Base-by-base conservation (phyloP, 129 eudicot species). In the Chrysanthemum makinoi region DNA sequence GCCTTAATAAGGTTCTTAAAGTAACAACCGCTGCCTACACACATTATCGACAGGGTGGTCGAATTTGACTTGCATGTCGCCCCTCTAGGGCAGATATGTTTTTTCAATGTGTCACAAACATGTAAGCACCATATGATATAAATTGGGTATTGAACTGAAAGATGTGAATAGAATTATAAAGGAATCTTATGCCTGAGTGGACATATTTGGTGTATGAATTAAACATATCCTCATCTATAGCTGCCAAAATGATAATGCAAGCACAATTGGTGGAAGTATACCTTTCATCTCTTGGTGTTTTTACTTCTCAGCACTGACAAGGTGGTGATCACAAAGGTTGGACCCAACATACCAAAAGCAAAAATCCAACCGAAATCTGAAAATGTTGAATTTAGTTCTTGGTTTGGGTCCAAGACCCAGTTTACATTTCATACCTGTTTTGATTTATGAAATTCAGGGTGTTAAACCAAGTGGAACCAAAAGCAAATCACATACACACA, bases 11-110 rank as follows among this genome's bases (percentile, higher is more conserved):
- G 65, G 20, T 19, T 70, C 17, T 33, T 39, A 18, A 70, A 35
- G 51, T 55, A 44, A 50, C 24, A 43, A 22, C 64, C 28, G 6
- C 50, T 39, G 39, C 35, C 62, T 30, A 33, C 74, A 16, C 33
- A 69, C 74, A n/a, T 68, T 60, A 26, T 60, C 19, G 16, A 26
- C 65, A 60, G 30, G 46, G 44, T 60, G 47, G 72, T 22, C 72
- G 60, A 50, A 24, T 24, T 24, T 49, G 48, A 9, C 47, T 48
- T 26, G 72, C 20, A 10, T 53, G 46, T 43, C 4, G 35, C 35
- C 1, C 35, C 35, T 30, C 24, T 39, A 43, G 51, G 66, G 56
- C 24, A 39, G n/a, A 39, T 39, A 20, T 69, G 35, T 22, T 12
- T 9, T 71, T 56, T 71, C 9, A 6, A 17, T 15, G 18, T 20